Conservation (phyloP, 2,329 filamentous ascomycete genomes). For the Apiospora saccharicola region DNA sequence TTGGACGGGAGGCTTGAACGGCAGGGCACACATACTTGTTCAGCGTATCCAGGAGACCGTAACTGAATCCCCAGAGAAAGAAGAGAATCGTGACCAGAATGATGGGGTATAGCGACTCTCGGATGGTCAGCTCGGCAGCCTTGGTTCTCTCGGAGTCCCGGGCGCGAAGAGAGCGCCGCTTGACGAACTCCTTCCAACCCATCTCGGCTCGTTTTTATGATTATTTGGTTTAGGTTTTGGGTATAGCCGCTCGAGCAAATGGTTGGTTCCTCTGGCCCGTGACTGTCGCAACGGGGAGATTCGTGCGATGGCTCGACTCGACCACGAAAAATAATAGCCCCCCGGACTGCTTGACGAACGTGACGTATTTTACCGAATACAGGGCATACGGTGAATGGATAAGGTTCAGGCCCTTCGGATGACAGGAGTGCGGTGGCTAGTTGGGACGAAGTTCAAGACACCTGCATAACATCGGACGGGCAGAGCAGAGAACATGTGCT, state of each 20-base stretch:
- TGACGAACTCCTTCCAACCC: slow-evolving; percentile 54
- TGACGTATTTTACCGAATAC: not conserved
- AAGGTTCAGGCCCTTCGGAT: not conserved
- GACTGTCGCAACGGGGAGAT: not conserved
- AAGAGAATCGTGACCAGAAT: slow-evolving; percentile 70
- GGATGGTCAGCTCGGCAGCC: slow-evolving; percentile 69
- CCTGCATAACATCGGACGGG: not conserved
- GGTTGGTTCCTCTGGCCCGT: not conserved
- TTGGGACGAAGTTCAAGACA: slow-evolving; percentile 2
- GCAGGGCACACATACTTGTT: slow-evolving; percentile 36
- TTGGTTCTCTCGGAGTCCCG: slow-evolving; percentile 55
- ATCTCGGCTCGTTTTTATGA: slow-evolving; percentile 39
- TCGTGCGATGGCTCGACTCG: not conserved
- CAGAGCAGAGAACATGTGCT: not conserved
- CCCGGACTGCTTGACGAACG: not conserved
- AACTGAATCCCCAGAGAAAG: slow-evolving; percentile 69
- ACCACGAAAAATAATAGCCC: not conserved
- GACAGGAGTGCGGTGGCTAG: not conserved
- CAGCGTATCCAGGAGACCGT: slow-evolving; percentile 62
- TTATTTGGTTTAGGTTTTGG: not conserved
- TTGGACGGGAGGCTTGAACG: not conserved
- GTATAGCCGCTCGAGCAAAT: not conserved
- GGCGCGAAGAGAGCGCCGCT: slow-evolving; percentile 49
- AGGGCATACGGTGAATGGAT: not conserved
- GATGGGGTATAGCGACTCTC: slow-evolving; percentile 72